Percentiles rank a stretch among this genome's conserved stretches.
Conservation (phyloP, 768 basidiomycete species). For the Fistulinella prunicolor region DNA sequence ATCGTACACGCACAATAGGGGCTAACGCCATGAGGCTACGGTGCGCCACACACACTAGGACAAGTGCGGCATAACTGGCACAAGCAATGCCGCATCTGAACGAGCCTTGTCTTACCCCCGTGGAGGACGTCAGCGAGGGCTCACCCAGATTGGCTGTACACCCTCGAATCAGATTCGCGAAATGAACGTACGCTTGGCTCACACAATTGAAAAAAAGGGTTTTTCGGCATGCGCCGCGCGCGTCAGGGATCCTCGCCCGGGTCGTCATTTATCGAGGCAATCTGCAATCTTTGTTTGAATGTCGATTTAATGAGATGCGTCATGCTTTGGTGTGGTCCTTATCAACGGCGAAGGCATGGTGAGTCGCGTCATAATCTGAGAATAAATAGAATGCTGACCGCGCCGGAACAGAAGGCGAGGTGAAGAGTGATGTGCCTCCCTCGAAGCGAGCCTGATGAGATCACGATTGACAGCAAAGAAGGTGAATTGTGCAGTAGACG, state of each 20-base stretch:
- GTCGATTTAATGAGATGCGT: constrained; percentile 17
- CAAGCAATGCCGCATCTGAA: no score
- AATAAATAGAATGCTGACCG: constrained; percentile 1
- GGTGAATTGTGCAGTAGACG: constrained; percentile 1
- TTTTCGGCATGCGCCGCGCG: constrained; percentile 11
- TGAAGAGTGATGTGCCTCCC: neutral
- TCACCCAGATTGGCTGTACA: constrained; percentile 20
- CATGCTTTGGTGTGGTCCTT: constrained; percentile 17
- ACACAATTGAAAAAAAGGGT: neutral
- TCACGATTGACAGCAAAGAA: neutral
- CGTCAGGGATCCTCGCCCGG: constrained; percentile 10
- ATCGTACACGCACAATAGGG: constrained; percentile 6
- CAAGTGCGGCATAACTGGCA: neutral
- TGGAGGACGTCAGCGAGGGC: neutral
- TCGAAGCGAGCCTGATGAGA: neutral
- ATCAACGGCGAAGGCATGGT: neutral
- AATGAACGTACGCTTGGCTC: constrained; percentile 18
- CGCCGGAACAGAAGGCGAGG: constrained; percentile 9
- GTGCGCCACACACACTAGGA: constrained; percentile 14
- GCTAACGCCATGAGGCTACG: constrained; percentile 18
- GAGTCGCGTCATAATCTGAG: neutral
- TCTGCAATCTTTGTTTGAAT: constrained; percentile 9
- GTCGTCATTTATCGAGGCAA: constrained; percentile 10
- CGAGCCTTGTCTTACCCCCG: no score
- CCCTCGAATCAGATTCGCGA: constrained; percentile 26